phyloP scores from a whole-genome alignment of 2,329 filamentous ascomycete genomes.

The Hypoxylon sp. region DNA sequence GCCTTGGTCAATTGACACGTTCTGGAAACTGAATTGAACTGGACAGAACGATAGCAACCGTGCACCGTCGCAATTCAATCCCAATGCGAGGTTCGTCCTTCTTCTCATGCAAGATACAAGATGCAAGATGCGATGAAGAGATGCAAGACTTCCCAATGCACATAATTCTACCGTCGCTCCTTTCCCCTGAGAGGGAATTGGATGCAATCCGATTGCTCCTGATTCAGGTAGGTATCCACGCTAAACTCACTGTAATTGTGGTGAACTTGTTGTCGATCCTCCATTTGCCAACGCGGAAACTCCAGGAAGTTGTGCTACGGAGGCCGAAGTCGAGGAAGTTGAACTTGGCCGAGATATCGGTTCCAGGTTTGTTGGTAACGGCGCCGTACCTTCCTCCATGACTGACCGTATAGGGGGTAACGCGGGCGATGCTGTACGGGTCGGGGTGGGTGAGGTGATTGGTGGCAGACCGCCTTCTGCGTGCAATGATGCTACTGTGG shows the following conservation, averaged over 20 bases:
- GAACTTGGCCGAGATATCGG: conserved; percentile 60
- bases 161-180: too few species aligned
- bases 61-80: too few species aligned
- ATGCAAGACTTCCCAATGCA: too few species aligned
- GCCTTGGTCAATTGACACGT: too few species aligned
- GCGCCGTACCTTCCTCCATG: conserved; percentile 59
- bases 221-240: too few species aligned
- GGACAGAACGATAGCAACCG: too few species aligned
- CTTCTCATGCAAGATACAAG: neutral
- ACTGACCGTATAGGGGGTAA: conserved; percentile 42
- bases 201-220: neutral
- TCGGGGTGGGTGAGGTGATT: conserved; percentile 34
- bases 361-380: conserved; percentile 54
- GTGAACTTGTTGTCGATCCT: conserved; percentile 51
- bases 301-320: conserved; percentile 55
- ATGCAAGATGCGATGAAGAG: conserved; percentile 11
- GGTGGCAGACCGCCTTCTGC: conserved; percentile 37
- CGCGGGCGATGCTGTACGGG: conserved; percentile 36
- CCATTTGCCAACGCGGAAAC: conserved; percentile 56
- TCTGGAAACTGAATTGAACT: too few species aligned
- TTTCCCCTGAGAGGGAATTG: too few species aligned
- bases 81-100: conserved; percentile 1
- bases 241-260: conserved; percentile 58
- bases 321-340: conserved; percentile 58
- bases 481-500: conserved; percentile 35